Percentiles rank a stretch among this genome's conserved stretches.
These are phyloP conservation scores for Adansonia rubrostipa DNA, from an alignment of 441 rosid species.

Conservation along the genomic window DNA sequence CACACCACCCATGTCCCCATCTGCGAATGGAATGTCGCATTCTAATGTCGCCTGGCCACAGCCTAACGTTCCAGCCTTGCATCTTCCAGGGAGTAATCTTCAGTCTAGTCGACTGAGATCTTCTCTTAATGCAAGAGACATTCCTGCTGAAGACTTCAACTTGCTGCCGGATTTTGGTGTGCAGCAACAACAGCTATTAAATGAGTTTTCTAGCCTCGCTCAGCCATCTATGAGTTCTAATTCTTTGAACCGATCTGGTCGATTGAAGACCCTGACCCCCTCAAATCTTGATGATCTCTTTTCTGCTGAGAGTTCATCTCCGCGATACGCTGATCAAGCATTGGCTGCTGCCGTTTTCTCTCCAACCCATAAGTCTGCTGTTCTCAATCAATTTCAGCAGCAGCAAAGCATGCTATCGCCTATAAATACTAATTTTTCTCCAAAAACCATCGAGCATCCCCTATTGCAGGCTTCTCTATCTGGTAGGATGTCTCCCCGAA, in stretches of 20 bases:
- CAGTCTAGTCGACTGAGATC: conserved; percentile 75
- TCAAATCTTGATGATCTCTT: conserved; percentile 78
- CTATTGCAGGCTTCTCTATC: conserved; percentile 56
- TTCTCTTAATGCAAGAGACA: conserved; percentile 65
- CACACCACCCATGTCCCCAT: conserved; percentile 77
- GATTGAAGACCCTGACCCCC: conserved; percentile 59
- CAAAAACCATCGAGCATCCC: conserved; percentile 58
- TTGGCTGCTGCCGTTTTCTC: conserved; percentile 62
- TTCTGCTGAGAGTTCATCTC: conserved; percentile 68
- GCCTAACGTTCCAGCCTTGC: conserved; percentile 70
- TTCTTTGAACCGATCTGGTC: conserved; percentile 64
- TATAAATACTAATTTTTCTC: conserved; percentile 61
- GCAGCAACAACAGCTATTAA: conserved; percentile 65
- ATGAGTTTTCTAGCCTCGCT: conserved; percentile 49
- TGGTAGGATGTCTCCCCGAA: conserved; percentile 81
- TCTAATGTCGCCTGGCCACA: conserved; percentile 76
- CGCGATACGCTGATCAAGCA: conserved; percentile 58
- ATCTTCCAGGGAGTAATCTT: conserved; percentile 66
- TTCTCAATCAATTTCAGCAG: conserved; percentile 70
- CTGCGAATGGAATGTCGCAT: conserved; percentile 66
- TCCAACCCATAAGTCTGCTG: conserved; percentile 67
- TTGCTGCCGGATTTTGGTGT: conserved; percentile 59
- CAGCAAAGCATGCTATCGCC: conserved; percentile 74
- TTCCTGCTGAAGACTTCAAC: conserved; percentile 56
- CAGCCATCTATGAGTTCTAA: conserved; percentile 48